Conservation (phyloP, 306 rosid species). For the Trifolium pratense region DNA sequence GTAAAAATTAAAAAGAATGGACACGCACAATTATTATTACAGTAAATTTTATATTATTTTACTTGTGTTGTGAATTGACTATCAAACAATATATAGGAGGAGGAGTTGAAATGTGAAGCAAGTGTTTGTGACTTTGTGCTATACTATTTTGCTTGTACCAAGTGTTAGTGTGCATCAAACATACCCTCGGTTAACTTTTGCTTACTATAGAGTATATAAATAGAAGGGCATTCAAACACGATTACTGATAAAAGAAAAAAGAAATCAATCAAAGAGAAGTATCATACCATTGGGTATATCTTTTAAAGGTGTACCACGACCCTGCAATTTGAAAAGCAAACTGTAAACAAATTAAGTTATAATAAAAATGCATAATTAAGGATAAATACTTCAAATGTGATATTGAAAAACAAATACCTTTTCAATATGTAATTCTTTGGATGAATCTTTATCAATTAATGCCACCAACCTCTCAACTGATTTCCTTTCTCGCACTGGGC, state of each 20-base stretch:
- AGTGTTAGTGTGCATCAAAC: not conserved
- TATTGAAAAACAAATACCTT: constrained; percentile 61
- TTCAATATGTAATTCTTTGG: constrained; percentile 79
- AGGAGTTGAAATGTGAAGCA: not conserved
- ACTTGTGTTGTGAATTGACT: not conserved
- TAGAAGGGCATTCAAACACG: constrained; percentile 1
- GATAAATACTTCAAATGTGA: constrained; percentile 14
- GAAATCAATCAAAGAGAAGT: constrained; percentile 26
- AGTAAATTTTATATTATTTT: not conserved
- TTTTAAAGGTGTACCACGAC: constrained; percentile 83
- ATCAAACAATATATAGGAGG: not conserved
- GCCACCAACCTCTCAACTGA: constrained; percentile 97
- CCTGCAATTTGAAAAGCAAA: constrained; percentile 65
- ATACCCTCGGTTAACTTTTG: not conserved
- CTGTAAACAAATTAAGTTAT: constrained; percentile 35
- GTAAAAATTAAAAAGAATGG: too few relatives aligned
- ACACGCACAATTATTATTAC: not conserved
- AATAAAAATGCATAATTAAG: constrained; percentile 23
- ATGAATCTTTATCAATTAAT: constrained; percentile 68
- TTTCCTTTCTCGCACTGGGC: constrained; percentile 96
- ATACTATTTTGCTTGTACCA: not conserved
- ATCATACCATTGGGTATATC: constrained; percentile 93
- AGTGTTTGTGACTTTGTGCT: not conserved
- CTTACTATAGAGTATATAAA: not conserved
- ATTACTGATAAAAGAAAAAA: not conserved